These are phyloP conservation scores for Pachysandra terminalis DNA, from an alignment of 164 flowering plant species.

Conservation along the genomic window DNA sequence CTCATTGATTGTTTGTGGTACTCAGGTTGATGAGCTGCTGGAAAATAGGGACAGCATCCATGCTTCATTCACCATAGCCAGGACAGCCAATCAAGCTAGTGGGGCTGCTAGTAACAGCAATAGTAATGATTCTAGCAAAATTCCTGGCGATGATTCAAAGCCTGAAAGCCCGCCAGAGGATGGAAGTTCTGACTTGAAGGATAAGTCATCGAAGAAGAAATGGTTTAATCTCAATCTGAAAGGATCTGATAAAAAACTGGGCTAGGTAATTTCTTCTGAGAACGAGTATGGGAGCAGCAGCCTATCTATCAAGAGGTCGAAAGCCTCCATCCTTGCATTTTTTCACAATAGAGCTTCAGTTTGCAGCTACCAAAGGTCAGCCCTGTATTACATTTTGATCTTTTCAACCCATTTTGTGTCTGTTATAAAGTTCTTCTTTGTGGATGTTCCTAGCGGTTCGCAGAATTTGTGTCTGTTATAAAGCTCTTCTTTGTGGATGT, in stretches of 20 bases:
- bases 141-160: constrained; percentile 50
- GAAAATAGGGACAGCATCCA: constrained; percentile 83
- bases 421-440: no score
- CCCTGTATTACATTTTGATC: no score
- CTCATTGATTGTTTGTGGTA: constrained; percentile 6
- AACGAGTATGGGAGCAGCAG: not conserved
- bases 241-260: constrained; percentile 67
- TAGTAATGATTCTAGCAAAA: constrained; percentile 27
- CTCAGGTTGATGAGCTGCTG: constrained; percentile 88
- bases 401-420: no score
- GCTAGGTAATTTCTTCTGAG: constrained; percentile 18
- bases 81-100: constrained; percentile 20
- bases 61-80: constrained; percentile 66
- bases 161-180: constrained; percentile 61
- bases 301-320: not conserved
- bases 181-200: constrained; percentile 68
- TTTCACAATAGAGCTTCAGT: no score
- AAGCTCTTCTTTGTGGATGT: no score
- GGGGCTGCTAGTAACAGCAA: constrained; percentile 42
- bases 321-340: not conserved
- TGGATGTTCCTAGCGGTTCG: no score
- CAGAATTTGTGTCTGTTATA: no score
- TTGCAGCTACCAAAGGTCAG: no score
- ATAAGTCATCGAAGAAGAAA: constrained; percentile 68
- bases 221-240: constrained; percentile 80